These are phyloP conservation scores for Fomitopsis schrenkii DNA, from an alignment of 1,284 basidiomycete genomes.

Conservation along the genomic window DNA sequence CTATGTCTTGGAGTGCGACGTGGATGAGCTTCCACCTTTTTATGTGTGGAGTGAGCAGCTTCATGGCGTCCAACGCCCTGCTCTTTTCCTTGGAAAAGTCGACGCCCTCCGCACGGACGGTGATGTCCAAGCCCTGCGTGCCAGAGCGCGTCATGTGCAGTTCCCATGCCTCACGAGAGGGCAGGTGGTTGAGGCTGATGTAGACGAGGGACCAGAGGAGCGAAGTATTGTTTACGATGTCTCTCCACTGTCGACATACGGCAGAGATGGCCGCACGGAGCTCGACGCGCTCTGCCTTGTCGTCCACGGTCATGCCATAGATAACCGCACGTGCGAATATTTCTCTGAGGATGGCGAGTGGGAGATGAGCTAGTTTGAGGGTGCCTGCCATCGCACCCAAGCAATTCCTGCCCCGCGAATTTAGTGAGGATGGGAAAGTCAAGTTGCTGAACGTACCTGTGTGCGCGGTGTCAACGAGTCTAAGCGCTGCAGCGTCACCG, in stretches of 20 bases:
- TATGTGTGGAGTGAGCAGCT: not conserved
- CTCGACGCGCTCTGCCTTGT: not conserved
- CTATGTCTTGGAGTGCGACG: not conserved
- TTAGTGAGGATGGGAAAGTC: no score
- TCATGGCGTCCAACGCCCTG: not conserved
- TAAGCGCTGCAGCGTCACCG: no score
- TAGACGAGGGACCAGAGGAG: conserved; percentile 1
- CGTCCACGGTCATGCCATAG: not conserved
- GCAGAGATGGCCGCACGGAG: not conserved
- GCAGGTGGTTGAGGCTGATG: not conserved
- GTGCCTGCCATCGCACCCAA: not conserved
- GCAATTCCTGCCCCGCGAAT: no score
- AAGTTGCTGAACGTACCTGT: no score
- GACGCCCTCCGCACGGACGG: not conserved
- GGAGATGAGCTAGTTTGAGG: not conserved
- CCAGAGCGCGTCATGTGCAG: not conserved
- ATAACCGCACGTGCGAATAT: not conserved
- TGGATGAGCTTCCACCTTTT: not conserved
- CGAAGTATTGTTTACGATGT: not conserved
- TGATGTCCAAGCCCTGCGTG: not conserved
- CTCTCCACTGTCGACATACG: not conserved
- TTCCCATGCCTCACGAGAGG: not conserved
- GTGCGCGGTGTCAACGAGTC: no score
- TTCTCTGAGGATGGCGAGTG: not conserved
- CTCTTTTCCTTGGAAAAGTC: not conserved